Conservation (phyloP, 2,329 filamentous ascomycete species). For the Graphilbum sp. region DNA sequence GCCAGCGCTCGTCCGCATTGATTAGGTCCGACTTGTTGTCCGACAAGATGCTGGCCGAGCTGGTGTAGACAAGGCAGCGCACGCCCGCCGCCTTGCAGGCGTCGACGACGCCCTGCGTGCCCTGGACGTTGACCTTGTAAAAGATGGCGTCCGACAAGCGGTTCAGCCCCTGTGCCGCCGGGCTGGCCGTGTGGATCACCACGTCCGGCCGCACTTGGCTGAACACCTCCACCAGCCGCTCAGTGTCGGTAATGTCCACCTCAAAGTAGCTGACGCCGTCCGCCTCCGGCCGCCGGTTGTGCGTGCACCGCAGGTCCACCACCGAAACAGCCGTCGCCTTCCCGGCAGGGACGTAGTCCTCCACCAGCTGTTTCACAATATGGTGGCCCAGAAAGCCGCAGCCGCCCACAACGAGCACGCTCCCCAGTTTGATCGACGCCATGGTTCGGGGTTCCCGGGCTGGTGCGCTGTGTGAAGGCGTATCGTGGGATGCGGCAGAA, state of each 20-base stretch:
- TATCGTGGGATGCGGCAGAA: too few relatives aligned
- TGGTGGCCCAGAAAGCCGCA: slow-evolving; percentile 76
- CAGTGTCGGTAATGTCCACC: slow-evolving; percentile 58
- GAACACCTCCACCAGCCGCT: slow-evolving; percentile 46
- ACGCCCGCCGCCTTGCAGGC: slow-evolving; percentile 56
- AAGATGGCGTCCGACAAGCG: slow-evolving; percentile 45
- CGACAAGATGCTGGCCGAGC: slow-evolving; percentile 71
- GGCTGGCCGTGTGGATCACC: slow-evolving; percentile 82
- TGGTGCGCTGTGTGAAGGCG: background rate
- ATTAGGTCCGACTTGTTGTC: slow-evolving; percentile 65
- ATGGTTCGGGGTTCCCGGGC: slow-evolving; percentile 21
- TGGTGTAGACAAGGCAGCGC: slow-evolving; percentile 78
- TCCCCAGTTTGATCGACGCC: slow-evolving; percentile 33
- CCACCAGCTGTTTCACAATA: slow-evolving; percentile 57
- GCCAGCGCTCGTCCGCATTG: slow-evolving; percentile 75
- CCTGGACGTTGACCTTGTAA: slow-evolving; percentile 73
- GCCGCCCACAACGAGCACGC: slow-evolving; percentile 64
- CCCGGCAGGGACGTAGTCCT: slow-evolving; percentile 28
- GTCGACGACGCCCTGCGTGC: slow-evolving; percentile 62
- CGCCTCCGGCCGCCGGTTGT: slow-evolving; percentile 45
- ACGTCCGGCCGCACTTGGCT: slow-evolving; percentile 54
- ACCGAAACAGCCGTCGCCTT: slow-evolving; percentile 42
- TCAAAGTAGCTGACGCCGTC: slow-evolving; percentile 51
- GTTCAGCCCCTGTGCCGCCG: slow-evolving; percentile 36
- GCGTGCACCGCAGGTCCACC: slow-evolving; percentile 53